A percentile compares a stretch with the other conserved stretches of the same genome.
These are phyloP conservation scores for Globisporangium sylvaticum DNA, from an alignment of 352 stramenopile genomes.

Conservation along the genomic window DNA sequence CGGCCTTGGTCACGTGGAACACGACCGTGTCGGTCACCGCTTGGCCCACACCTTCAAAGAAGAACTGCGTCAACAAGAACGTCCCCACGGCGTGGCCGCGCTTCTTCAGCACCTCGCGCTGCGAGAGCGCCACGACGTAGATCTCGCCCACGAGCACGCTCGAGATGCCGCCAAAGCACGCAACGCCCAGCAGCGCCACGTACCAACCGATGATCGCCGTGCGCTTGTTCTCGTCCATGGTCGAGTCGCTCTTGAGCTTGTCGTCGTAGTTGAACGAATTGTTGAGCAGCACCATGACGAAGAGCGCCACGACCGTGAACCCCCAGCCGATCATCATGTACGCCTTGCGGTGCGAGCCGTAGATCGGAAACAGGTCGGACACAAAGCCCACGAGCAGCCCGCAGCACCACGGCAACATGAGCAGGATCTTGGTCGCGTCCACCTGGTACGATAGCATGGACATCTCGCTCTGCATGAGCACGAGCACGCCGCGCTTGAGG, in stretches of 20 bases:
- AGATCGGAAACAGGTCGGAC: slow-evolving; percentile 18
- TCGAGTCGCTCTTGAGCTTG: slow-evolving; percentile 20
- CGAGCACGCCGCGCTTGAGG: slow-evolving; percentile 38
- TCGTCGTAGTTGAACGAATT: slow-evolving; percentile 23
- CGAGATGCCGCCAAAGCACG: slow-evolving; percentile 45
- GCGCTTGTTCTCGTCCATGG: slow-evolving; percentile 15
- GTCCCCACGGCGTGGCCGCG: slow-evolving; percentile 30
- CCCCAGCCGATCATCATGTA: slow-evolving; percentile 23
- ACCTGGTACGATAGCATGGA: slow-evolving; percentile 34
- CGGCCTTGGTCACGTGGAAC: slow-evolving; percentile 21
- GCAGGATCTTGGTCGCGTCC: slow-evolving; percentile 31
- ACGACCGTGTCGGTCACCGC: slow-evolving; percentile 25
- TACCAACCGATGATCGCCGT: slow-evolving; percentile 27
- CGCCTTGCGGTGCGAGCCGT: slow-evolving; percentile 16
- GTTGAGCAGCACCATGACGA: slow-evolving; percentile 34
- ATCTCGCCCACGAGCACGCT: slow-evolving; percentile 34
- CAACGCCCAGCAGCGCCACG: slow-evolving; percentile 29
- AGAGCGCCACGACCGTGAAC: slow-evolving; percentile 25
- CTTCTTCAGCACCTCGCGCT: slow-evolving; percentile 24
- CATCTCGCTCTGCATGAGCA: slow-evolving; percentile 33
- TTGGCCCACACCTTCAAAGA: slow-evolving; percentile 32
- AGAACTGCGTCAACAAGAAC: slow-evolving; percentile 33
- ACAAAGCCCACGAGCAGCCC: slow-evolving; percentile 15
- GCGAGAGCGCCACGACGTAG: slow-evolving; percentile 41
- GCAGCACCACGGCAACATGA: slow-evolving; percentile 40